Evolutionary conservation across 1,139 yeast species (phyloP).

Genomic region (Sugiyamaella grinbergsii): DNA sequence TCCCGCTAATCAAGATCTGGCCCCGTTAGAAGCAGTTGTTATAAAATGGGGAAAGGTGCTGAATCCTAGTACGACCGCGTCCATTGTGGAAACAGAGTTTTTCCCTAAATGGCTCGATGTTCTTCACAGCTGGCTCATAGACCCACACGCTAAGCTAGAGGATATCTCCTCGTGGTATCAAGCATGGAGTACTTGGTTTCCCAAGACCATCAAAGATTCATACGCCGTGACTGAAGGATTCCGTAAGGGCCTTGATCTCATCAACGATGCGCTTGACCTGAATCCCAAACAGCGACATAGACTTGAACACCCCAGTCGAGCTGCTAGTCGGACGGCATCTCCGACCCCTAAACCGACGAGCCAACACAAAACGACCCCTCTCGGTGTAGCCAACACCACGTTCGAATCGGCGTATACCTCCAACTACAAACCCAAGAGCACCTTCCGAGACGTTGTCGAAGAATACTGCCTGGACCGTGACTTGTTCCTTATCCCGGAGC

Average conservation of each 20-base stretch:
- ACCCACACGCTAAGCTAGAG: constrained; percentile 27
- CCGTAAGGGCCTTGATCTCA: constrained; percentile 40
- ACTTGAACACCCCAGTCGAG: constrained; percentile 11
- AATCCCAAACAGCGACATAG: constrained; percentile 20
- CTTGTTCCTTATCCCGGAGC: constrained; percentile 42
- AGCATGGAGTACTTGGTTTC: constrained; percentile 39
- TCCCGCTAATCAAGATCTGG: constrained; percentile 40
- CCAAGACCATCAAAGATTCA: constrained; percentile 29
- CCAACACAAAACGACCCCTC: neutral
- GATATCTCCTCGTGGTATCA: constrained; percentile 41
- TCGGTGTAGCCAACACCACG: neutral
- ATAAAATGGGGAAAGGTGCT: constrained; percentile 37
- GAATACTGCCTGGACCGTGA: constrained; percentile 46
- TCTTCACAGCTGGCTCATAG: constrained; percentile 39
- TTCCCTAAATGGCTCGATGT: constrained; percentile 42
- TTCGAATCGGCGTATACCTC: neutral
- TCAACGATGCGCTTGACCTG: constrained; percentile 41
- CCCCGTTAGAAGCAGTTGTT: constrained; percentile 30
- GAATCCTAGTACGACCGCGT: constrained; percentile 25
- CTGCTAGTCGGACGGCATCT: constrained; percentile 4
- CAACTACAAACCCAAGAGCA: constrained; percentile 11
- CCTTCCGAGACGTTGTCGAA: constrained; percentile 56
- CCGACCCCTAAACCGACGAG: neutral
- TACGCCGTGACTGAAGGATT: constrained; percentile 36
- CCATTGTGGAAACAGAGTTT: constrained; percentile 37